phyloP scores from a whole-genome alignment of 2,329 filamentous ascomycete species.

The Phaeophleospora eucalypticola region DNA sequence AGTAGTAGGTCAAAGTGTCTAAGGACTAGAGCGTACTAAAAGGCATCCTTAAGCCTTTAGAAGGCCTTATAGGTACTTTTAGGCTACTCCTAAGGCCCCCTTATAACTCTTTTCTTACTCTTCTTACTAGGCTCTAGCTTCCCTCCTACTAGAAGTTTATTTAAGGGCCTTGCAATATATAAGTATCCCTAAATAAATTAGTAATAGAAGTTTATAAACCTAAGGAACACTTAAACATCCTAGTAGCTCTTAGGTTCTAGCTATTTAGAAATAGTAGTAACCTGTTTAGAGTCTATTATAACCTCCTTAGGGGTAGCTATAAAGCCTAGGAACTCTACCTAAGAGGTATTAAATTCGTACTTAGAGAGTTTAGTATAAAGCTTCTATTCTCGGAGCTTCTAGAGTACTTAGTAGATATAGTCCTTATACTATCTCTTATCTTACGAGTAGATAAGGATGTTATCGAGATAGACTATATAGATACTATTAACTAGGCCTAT shows the following conservation, averaged over 20 bases:
- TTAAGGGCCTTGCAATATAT: too few species aligned
- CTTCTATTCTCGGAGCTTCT: not conserved
- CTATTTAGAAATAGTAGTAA: conserved; percentile 25
- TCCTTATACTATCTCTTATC: conserved; percentile 3
- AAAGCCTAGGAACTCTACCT: conserved; percentile 31
- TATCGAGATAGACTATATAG: conserved; percentile 28
- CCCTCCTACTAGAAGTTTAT: too few species aligned
- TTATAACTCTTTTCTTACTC: too few species aligned
- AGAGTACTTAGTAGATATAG: not conserved
- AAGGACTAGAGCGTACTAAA: too few species aligned
- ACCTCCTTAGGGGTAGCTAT: conserved; percentile 26
- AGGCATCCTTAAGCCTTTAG: too few species aligned
- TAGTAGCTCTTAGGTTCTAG: conserved; percentile 18
- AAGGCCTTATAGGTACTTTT: too few species aligned
- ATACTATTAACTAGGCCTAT: conserved; percentile 10
- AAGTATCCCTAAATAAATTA: too few species aligned
- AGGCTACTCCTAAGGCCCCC: too few species aligned
- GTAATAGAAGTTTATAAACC: conserved; percentile 5
- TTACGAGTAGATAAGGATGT: conserved; percentile 32
- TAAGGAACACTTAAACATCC: conserved; percentile 21
- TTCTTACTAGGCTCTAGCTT: too few species aligned
- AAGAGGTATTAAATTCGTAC: conserved; percentile 32
- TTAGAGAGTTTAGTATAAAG: not conserved
- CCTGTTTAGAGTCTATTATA: conserved; percentile 25
- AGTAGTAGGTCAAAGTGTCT: too few species aligned